These are phyloP conservation scores for Thelonectria discophora DNA, from an alignment of 2,329 filamentous ascomycete genomes.

Conservation along the genomic window DNA sequence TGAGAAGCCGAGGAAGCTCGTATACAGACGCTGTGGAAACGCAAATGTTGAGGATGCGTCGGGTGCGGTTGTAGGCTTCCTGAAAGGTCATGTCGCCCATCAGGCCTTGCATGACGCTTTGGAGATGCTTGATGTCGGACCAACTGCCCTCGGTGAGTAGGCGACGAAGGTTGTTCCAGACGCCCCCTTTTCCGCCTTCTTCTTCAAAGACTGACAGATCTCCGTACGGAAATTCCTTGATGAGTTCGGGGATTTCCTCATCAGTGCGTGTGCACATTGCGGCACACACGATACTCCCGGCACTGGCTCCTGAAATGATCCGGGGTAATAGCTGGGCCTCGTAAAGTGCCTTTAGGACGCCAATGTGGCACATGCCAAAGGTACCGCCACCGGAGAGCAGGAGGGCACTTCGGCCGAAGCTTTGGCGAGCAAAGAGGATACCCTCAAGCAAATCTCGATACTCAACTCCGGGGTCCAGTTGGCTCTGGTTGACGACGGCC, in stretches of 20 bases:
- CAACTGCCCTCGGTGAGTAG: constrained; percentile 84
- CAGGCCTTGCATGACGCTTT: constrained; percentile 80
- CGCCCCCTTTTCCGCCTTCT: constrained; percentile 63
- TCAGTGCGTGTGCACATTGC: constrained; percentile 82
- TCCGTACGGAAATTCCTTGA: constrained; percentile 79
- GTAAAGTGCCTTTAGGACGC: constrained; percentile 83
- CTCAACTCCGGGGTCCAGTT: constrained; percentile 63
- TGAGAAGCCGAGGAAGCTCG: constrained; percentile 85
- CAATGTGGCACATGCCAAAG: constrained; percentile 92
- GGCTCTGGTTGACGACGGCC: constrained; percentile 71
- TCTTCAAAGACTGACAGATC: constrained; percentile 83
- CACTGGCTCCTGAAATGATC: constrained; percentile 88
- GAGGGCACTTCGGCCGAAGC: constrained; percentile 85
- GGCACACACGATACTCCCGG: constrained; percentile 85
- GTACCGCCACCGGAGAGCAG: constrained; percentile 87
- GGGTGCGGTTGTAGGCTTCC: constrained; percentile 94
- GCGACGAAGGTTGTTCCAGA: constrained; percentile 74
- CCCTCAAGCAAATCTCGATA: constrained; percentile 70
- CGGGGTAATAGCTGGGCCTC: constrained; percentile 79
- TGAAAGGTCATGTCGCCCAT: constrained; percentile 93
- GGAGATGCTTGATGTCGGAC: constrained; percentile 85
- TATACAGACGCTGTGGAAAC: constrained; percentile 89
- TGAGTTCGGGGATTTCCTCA: constrained; percentile 75
- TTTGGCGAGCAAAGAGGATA: constrained; percentile 76
- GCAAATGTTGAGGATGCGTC: constrained; percentile 91